phyloP scores from a whole-genome alignment of 1,139 yeast genomes.

The Meyerozyma sp. region DNA sequence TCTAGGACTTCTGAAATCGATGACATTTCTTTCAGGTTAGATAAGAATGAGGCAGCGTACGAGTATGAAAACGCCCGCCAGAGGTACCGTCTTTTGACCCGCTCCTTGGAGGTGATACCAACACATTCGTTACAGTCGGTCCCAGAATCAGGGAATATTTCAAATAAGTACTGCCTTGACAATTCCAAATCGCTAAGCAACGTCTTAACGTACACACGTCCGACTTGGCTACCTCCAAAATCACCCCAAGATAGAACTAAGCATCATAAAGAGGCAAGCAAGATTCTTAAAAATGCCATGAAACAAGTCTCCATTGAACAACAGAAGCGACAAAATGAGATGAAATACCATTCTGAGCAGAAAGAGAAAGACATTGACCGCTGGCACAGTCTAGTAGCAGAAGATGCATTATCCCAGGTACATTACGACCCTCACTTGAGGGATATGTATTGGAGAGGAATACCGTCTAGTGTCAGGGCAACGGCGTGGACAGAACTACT shows the following conservation, averaged over 20 bases:
- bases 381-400: conserved; percentile 41
- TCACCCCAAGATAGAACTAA: conserved; percentile 44
- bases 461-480: conserved; percentile 28
- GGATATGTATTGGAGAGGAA: conserved; percentile 66
- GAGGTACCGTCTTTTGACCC: conserved; percentile 24
- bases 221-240: conserved; percentile 66
- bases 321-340: conserved; percentile 18
- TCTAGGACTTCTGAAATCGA: background rate
- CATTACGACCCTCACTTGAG: conserved; percentile 24
- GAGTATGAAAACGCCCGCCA: conserved; percentile 35
- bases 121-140: background rate
- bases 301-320: conserved; percentile 32
- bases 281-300: conserved; percentile 44
- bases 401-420: conserved; percentile 19
- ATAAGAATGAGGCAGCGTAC: conserved; percentile 26
- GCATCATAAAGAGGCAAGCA: conserved; percentile 53
- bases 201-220: conserved; percentile 47
- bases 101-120: conserved; percentile 15
- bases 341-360: conserved; percentile 22
- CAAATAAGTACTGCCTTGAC: background rate
- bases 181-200: background rate
- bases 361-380: conserved; percentile 27
- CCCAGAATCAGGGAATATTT: background rate
- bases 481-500: background rate
- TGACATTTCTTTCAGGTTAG: background rate